These are phyloP conservation scores for Chlamydomonas sp. DNA, from an alignment of 139 green algal genomes.

Conservation along the genomic window DNA sequence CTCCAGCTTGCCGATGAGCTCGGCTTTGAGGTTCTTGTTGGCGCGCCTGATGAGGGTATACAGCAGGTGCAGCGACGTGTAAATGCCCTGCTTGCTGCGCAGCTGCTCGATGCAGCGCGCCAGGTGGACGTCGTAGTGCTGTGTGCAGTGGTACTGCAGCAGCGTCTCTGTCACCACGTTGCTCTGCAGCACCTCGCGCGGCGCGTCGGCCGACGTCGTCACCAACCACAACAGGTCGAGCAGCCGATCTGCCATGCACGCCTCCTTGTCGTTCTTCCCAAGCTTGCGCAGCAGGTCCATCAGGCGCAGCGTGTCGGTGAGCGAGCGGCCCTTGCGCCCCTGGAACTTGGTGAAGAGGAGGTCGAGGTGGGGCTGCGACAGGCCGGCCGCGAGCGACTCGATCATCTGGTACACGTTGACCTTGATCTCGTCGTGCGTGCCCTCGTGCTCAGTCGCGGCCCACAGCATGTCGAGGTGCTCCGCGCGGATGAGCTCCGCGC, in stretches of 20 bases:
- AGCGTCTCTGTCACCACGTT: conserved; percentile 28
- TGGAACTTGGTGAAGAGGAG: conserved; percentile 45
- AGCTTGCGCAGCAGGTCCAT: conserved; percentile 42
- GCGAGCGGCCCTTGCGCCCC: conserved; percentile 6
- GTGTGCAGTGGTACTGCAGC: no score
- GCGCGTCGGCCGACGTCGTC: conserved; percentile 20
- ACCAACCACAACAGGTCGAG: conserved; percentile 51
- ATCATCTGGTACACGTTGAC: conserved; percentile 70
- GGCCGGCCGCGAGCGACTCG: conserved; percentile 45
- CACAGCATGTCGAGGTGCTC: conserved; percentile 32
- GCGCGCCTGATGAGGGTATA: conserved; percentile 25
- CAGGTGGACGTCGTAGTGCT: conserved; percentile 22
- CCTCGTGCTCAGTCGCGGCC: conserved; percentile 68
- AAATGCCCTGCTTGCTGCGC: neutral
- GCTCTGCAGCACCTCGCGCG: conserved; percentile 27
- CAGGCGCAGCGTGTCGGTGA: conserved; percentile 33
- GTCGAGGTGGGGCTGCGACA: conserved; percentile 24
- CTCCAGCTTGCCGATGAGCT: conserved; percentile 16
- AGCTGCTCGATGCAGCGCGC: conserved; percentile 25
- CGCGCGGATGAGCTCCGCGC: conserved; percentile 24
- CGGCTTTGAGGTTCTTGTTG: no score
- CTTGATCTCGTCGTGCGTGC: conserved; percentile 79
- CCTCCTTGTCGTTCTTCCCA: conserved; percentile 29
- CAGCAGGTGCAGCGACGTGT: conserved; percentile 29
- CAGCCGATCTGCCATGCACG: conserved; percentile 29